These are phyloP conservation scores for Rhododendron henanense DNA, from an alignment of 148 eudicot genomes.

Conservation along the genomic window DNA sequence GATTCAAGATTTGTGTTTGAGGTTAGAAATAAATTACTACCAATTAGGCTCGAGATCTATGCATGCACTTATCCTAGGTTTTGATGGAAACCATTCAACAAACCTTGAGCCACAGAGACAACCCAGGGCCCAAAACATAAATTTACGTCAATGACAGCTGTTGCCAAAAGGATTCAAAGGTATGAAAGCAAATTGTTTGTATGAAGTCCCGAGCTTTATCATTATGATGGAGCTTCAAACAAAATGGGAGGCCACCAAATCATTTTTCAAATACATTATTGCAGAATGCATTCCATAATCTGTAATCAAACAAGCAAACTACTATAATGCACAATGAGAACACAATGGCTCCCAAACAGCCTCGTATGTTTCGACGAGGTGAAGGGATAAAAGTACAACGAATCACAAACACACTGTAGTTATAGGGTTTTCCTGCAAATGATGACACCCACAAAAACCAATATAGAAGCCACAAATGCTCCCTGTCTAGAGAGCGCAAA, in stretches of 20 bases:
- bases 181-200: no score
- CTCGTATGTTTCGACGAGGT: neutral
- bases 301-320: no score
- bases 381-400: neutral
- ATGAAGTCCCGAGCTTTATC: no score
- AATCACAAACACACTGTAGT: neutral
- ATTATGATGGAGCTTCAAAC: no score
- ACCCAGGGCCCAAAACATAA: neutral
- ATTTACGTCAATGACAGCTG: neutral
- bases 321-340: no score
- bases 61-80: neutral
- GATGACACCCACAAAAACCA: constrained; percentile 44
- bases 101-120: neutral
- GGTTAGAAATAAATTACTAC: neutral
- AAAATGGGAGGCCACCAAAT: no score
- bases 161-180: neutral
- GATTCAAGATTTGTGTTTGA: neutral
- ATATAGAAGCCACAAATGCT: constrained; percentile 53
- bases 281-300: no score
- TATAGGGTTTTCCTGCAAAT: constrained; percentile 25
- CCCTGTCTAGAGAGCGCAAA: constrained; percentile 77
- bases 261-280: no score
- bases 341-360: no score
- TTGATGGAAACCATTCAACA: neutral
- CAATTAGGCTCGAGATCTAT: neutral